A percentile compares a stretch with the other conserved stretches of the same genome.
These are phyloP conservation scores for Handroanthus guayacan DNA, from an alignment of 257 asterid genomes.

Conservation along the genomic window DNA sequence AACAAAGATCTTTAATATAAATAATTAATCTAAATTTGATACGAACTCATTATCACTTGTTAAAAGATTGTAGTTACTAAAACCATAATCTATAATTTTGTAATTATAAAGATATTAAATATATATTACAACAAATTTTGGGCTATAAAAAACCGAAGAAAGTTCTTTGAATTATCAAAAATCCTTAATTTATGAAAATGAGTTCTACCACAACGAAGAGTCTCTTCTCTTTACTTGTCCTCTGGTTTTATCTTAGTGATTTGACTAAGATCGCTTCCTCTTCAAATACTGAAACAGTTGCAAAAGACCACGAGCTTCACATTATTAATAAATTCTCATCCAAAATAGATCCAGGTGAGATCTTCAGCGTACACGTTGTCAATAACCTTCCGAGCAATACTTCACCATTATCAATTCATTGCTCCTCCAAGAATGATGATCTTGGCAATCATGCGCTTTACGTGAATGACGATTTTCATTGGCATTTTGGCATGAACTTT, in stretches of 20 bases:
- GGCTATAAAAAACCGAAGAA: too few relatives aligned
- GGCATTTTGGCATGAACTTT: neutral
- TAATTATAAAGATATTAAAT: too few relatives aligned
- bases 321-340: too few relatives aligned
- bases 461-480: neutral
- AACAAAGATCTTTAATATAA: too few relatives aligned
- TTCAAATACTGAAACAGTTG: too few relatives aligned
- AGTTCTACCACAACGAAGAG: neutral
- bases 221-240: neutral
- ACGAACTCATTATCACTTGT: too few relatives aligned
- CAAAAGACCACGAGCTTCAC: too few relatives aligned
- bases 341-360: too few relatives aligned
- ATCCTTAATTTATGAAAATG: neutral
- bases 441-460: constrained; percentile 15
- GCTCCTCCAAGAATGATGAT: constrained; percentile 7
- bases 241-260: neutral
- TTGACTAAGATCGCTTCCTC: neutral
- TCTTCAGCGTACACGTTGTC: neutral
- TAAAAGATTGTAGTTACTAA: too few relatives aligned
- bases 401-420: neutral
- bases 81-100: too few relatives aligned
- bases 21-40: too few relatives aligned
- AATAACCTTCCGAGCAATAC: neutral
- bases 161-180: neutral
- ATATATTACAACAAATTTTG: too few relatives aligned